These are phyloP conservation scores for Euphorbia schlechtendalii DNA, from an alignment of 441 rosid genomes.

Conservation along the genomic window DNA sequence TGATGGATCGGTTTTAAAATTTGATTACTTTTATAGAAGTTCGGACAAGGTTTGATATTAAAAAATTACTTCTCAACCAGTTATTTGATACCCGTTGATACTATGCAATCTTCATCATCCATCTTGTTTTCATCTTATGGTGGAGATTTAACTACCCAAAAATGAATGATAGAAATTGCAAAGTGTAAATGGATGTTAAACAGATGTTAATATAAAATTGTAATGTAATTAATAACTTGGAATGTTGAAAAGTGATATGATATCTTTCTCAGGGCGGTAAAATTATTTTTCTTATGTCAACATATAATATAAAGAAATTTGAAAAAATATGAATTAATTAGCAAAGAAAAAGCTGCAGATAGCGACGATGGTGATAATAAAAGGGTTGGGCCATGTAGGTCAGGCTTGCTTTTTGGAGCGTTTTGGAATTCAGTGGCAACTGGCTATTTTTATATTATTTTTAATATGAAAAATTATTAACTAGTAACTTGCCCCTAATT, in stretches of 20 bases:
- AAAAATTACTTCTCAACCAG: too few relatives aligned
- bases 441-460: not conserved
- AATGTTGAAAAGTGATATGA: not conserved
- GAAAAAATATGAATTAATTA: not conserved
- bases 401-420: constrained; percentile 33
- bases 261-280: not conserved
- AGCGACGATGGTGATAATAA: constrained; percentile 36
- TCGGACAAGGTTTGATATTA: too few relatives aligned
- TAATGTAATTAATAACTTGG: constrained; percentile 4
- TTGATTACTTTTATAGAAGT: too few relatives aligned
- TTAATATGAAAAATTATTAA: not conserved
- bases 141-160: too few relatives aligned
- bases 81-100: too few relatives aligned
- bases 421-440: constrained; percentile 41
- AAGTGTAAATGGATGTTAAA: too few relatives aligned
- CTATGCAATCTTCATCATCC: too few relatives aligned
- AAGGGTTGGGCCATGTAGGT: constrained; percentile 31
- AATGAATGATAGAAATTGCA: too few relatives aligned
- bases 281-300: not conserved
- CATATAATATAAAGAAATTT: not conserved
- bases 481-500: constrained; percentile 10
- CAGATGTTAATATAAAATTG: too few relatives aligned
- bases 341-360: constrained; percentile 26
- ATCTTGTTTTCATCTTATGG: too few relatives aligned
- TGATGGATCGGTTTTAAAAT: too few relatives aligned